These are phyloP conservation scores for Phylloporus arenicola DNA, from an alignment of 768 basidiomycete genomes.

Conservation along the genomic window DNA sequence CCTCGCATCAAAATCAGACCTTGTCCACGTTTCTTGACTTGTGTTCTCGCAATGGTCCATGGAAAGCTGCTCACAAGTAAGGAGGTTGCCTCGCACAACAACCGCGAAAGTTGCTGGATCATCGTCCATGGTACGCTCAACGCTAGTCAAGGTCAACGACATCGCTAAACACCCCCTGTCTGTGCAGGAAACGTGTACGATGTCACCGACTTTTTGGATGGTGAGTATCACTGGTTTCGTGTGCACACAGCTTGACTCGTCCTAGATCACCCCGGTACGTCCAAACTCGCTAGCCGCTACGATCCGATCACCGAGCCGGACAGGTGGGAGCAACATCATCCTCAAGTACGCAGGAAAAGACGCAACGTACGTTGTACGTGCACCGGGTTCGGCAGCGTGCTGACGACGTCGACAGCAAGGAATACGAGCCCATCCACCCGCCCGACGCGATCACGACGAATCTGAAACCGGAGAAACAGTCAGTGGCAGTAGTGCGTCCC, in stretches of 20 bases:
- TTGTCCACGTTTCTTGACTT: not conserved
- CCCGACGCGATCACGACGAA: slow-evolving; percentile 73
- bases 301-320: slow-evolving; percentile 2
- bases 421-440: slow-evolving; percentile 89
- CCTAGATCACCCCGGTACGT: slow-evolving; percentile 59
- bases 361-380: slow-evolving; percentile 58
- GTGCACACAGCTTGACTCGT: not conserved
- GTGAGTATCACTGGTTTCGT: slow-evolving; percentile 29
- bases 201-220: slow-evolving; percentile 72
- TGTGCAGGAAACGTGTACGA: slow-evolving; percentile 70
- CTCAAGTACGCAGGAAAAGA: slow-evolving; percentile 87
- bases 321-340: slow-evolving; percentile 80
- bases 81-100: slow-evolving; percentile 52
- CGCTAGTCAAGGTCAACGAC: not conserved
- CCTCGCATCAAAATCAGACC: not conserved
- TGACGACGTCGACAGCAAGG: slow-evolving; percentile 40
- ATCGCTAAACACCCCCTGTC: not conserved
- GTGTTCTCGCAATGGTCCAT: slow-evolving; percentile 9
- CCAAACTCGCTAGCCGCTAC: not conserved
- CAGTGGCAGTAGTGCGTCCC: slow-evolving; percentile 14
- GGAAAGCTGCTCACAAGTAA: slow-evolving; percentile 36
- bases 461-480: slow-evolving; percentile 84
- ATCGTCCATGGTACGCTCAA: slow-evolving; percentile 64
- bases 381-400: not conserved
- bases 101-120: slow-evolving; percentile 69